Conservation (phyloP, 2,329 filamentous ascomycete genomes). For the Apiospora koreana region DNA sequence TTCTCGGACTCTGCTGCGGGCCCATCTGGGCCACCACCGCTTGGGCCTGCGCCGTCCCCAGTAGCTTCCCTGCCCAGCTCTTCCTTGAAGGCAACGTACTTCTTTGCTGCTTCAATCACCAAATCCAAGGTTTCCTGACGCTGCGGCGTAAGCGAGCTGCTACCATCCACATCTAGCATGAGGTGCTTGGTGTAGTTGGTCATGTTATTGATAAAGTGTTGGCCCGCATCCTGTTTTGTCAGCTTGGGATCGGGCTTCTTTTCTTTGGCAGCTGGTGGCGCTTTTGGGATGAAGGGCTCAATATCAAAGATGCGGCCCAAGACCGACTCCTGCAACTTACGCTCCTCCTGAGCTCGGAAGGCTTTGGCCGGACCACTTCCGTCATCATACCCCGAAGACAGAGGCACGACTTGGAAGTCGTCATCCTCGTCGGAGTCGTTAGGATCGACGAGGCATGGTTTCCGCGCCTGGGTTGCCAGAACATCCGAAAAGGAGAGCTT, state of each 20-base stretch:
- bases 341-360: conserved; percentile 53
- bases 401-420: conserved; percentile 50
- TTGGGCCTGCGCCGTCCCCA: not conserved
- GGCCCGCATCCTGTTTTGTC: conserved; percentile 17
- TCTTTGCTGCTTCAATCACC: conserved; percentile 52
- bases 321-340: conserved; percentile 54
- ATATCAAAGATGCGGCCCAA: conserved; percentile 55
- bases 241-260: conserved; percentile 20
- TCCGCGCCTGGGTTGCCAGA: conserved; percentile 49
- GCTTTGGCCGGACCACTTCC: conserved; percentile 44
- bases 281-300: conserved; percentile 36
- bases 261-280: conserved; percentile 25
- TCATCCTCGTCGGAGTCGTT: conserved; percentile 57
- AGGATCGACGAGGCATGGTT: conserved; percentile 41
- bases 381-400: conserved; percentile 33
- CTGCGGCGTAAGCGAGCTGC: conserved; percentile 25
- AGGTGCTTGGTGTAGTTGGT: conserved; percentile 44
- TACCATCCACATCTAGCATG: conserved; percentile 42
- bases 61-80: not conserved
- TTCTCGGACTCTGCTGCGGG: not conserved
- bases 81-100: conserved; percentile 42
- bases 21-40: not conserved
- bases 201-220: conserved; percentile 39
- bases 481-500: conserved; percentile 59
- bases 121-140: conserved; percentile 51